Percentiles rank a stretch among this genome's conserved stretches.
Evolutionary conservation across 2,329 filamentous ascomycete species (phyloP).

Genomic region (Penicillium capsulatum): DNA sequence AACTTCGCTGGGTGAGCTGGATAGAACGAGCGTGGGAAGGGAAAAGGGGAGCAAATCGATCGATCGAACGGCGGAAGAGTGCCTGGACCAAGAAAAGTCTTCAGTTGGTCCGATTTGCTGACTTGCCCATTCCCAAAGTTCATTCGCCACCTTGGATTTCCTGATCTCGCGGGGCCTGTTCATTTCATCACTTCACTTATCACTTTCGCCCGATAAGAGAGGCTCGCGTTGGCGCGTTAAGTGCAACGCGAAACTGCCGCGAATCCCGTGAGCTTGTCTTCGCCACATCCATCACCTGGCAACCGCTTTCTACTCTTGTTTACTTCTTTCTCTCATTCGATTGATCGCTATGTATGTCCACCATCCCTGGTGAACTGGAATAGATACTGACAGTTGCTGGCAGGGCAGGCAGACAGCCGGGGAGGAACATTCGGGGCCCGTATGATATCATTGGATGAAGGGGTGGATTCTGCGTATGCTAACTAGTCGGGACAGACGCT

Average conservation of each 20-base stretch:
- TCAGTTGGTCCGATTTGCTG: conserved; percentile 7
- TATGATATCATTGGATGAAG: conserved; percentile 28
- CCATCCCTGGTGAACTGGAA: background rate
- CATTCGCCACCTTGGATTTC: conserved; percentile 1
- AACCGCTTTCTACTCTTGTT: background rate
- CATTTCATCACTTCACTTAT: background rate
- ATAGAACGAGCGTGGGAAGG: background rate
- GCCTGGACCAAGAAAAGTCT: conserved; percentile 25
- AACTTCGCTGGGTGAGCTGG: too few species aligned
- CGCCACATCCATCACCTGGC: background rate
- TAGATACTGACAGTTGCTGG: background rate
- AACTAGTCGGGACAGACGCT: conserved; percentile 45
- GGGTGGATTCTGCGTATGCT: conserved; percentile 9
- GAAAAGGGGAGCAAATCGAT: conserved; percentile 6
- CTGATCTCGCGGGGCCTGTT: too few species aligned
- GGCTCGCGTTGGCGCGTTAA: conserved; percentile 39
- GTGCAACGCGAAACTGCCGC: conserved; percentile 42
- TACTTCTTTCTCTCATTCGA: background rate
- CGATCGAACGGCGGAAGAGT: conserved; percentile 10
- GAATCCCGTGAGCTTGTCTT: conserved; percentile 36
- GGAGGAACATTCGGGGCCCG: conserved; percentile 44
- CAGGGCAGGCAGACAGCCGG: conserved; percentile 30
- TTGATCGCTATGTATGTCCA: conserved; percentile 3
- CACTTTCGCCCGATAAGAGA: conserved; percentile 20
- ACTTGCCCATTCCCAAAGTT: conserved; percentile 11